phyloP scores from a whole-genome alignment of 768 basidiomycete genomes.

The Xerocomus potaroensis region DNA sequence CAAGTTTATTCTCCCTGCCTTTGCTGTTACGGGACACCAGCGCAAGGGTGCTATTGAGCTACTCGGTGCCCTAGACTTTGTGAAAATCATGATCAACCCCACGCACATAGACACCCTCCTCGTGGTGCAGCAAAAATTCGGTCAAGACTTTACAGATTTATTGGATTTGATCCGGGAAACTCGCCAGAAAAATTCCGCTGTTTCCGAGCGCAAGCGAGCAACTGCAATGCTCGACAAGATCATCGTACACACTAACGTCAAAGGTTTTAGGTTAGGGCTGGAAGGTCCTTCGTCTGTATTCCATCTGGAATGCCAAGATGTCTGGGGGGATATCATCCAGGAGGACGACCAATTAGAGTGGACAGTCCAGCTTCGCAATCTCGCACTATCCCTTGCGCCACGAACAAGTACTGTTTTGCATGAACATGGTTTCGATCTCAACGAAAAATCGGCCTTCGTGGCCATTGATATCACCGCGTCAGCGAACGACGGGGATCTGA shows the following conservation, averaged over 20 bases:
- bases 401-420: conserved; percentile 35
- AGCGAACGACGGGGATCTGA: conserved; percentile 35
- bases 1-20: conserved; percentile 60
- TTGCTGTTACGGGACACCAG: conserved; percentile 61
- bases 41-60: conserved; percentile 43
- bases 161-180: conserved; percentile 62
- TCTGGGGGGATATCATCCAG: conserved; percentile 58
- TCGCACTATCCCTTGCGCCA: conserved; percentile 82
- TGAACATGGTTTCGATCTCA: conserved; percentile 48
- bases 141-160: conserved; percentile 83
- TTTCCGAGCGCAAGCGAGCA: conserved; percentile 4
- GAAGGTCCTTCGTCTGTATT: conserved; percentile 70
- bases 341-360: conserved; percentile 45
- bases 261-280: conserved; percentile 76
- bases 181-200: conserved; percentile 31
- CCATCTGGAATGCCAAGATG: conserved; percentile 70
- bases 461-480: conserved; percentile 65
- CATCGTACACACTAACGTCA: conserved; percentile 58
- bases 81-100: conserved; percentile 73
- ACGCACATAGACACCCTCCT: conserved; percentile 81
- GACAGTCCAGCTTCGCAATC: conserved; percentile 67
- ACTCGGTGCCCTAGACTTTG: conserved; percentile 59
- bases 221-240: conserved; percentile 32
- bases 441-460: conserved; percentile 78
- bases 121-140: conserved; percentile 84